Conservation (phyloP, 257 asterid genomes). For the Gentiana macrophylla region DNA sequence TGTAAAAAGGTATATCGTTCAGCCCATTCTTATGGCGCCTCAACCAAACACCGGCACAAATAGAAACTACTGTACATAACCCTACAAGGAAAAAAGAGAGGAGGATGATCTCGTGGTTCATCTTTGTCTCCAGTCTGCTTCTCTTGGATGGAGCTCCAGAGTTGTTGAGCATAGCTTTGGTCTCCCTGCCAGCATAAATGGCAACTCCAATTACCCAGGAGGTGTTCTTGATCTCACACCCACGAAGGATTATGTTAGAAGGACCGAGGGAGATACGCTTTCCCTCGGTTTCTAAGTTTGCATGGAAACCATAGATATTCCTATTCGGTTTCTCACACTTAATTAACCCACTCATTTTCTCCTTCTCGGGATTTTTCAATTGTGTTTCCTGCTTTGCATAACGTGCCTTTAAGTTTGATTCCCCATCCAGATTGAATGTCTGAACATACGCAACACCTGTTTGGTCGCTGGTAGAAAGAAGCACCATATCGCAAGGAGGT, state of each 20-base stretch:
- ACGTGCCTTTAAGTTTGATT: constrained; percentile 88
- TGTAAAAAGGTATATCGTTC: constrained; percentile 61
- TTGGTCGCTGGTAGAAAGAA: constrained; percentile 75
- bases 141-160: constrained; percentile 97
- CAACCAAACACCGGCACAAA: constrained; percentile 81
- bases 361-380: constrained; percentile 35
- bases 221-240: constrained; percentile 96
- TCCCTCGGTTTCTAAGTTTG: constrained; percentile 79
- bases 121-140: constrained; percentile 78
- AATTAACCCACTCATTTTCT: constrained; percentile 46
- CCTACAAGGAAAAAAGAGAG: constrained; percentile 66
- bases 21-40: constrained; percentile 58
- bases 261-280: constrained; percentile 93
- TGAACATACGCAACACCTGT: constrained; percentile 91
- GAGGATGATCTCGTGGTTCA: constrained; percentile 77
- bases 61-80: constrained; percentile 50
- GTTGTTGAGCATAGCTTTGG: constrained; percentile 96
- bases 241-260: constrained; percentile 81
- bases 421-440: constrained; percentile 94
- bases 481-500: constrained; percentile 97
- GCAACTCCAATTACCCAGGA: constrained; percentile 80
- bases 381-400: constrained; percentile 97
- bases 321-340: constrained; percentile 95
- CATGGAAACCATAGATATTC: constrained; percentile 89
- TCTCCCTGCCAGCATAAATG: constrained; percentile 85